phyloP scores from a whole-genome alignment of 345 rosid genomes.

The Gossypium australe region DNA sequence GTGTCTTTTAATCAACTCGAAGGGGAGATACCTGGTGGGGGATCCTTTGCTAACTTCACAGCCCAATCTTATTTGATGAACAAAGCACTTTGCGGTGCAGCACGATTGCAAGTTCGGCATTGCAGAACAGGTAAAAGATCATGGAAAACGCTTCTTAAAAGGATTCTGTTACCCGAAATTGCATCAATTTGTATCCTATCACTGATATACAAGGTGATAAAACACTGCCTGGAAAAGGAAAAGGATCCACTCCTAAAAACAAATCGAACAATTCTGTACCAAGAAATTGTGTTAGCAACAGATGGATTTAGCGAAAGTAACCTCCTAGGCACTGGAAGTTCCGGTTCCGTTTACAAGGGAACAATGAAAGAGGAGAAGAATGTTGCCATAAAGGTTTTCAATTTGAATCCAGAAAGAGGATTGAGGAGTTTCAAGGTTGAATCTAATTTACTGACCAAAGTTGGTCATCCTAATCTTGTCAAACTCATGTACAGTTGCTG shows the following conservation, averaged over 20 bases:
- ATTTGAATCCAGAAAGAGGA: slow-evolving; percentile 9
- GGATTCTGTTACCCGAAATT: not conserved
- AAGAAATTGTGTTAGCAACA: slow-evolving; percentile 20
- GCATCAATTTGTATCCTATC: not conserved
- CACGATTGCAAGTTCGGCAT: slow-evolving; percentile 6
- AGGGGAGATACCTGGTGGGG: slow-evolving; percentile 30
- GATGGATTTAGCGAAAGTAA: slow-evolving; percentile 20
- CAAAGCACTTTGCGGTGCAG: slow-evolving; percentile 20
- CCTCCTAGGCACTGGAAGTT: slow-evolving; percentile 22
- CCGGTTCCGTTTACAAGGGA: slow-evolving; percentile 13
- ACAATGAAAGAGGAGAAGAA: slow-evolving; percentile 14
- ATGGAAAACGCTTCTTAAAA: not conserved
- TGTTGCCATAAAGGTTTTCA: slow-evolving; percentile 19
- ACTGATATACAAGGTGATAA: not conserved
- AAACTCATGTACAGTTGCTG: slow-evolving; percentile 12
- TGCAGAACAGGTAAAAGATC: not conserved
- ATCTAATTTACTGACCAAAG: not conserved
- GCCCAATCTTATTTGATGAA: slow-evolving; percentile 21
- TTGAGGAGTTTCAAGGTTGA: slow-evolving; percentile 3
- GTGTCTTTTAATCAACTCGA: slow-evolving; percentile 21
- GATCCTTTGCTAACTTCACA: slow-evolving; percentile 25
- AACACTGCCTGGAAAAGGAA: not conserved
- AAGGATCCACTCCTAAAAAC: not conserved
- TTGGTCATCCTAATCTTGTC: slow-evolving; percentile 16
- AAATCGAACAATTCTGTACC: slow-evolving; percentile 11